Percentiles rank a stretch among this genome's conserved stretches.
Conservation (phyloP, 192 early-diverging fungal genomes). For the Paraglomus brasilianum region DNA sequence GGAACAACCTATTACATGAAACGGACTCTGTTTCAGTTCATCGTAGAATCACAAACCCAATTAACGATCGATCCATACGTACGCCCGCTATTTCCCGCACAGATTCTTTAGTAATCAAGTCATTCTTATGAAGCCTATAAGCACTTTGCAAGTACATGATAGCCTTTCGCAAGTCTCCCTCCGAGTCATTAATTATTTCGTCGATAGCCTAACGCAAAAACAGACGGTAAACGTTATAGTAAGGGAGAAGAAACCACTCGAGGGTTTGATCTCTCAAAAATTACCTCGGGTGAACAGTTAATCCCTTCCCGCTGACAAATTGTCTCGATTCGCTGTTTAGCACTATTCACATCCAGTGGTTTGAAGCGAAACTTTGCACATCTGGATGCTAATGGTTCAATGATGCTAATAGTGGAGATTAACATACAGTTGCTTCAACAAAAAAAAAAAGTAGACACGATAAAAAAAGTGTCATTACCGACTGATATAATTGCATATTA, state of each 20-base stretch:
- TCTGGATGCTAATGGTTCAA: constrained; percentile 89
- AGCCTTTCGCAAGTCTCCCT: constrained; percentile 90
- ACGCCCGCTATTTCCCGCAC: constrained; percentile 84
- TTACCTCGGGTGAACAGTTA: constrained; percentile 52
- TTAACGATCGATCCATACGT: constrained; percentile 28
- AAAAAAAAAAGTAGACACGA: constrained; percentile 40
- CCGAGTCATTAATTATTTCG: constrained; percentile 68
- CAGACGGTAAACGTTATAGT: constrained; percentile 1
- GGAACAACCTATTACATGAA: constrained; percentile 19
- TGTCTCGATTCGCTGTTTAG: constrained; percentile 58
- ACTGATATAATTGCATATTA: constrained; percentile 90
- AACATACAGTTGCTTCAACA: background rate
- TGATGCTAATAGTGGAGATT: constrained; percentile 57
- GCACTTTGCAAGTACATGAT: constrained; percentile 93
- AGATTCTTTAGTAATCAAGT: constrained; percentile 48
- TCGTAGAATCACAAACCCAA: background rate
- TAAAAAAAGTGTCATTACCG: constrained; percentile 38
- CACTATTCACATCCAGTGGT: constrained; percentile 64
- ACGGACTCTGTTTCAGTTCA: background rate
- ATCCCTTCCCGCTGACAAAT: constrained; percentile 72
- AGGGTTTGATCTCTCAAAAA: constrained; percentile 9
- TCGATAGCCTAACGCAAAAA: constrained; percentile 50
- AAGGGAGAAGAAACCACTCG: background rate
- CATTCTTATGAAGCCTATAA: constrained; percentile 47
- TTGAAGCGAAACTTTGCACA: constrained; percentile 97